phyloP scores from a whole-genome alignment of 306 rosid genomes.

The Gastrolobium bilobum region DNA sequence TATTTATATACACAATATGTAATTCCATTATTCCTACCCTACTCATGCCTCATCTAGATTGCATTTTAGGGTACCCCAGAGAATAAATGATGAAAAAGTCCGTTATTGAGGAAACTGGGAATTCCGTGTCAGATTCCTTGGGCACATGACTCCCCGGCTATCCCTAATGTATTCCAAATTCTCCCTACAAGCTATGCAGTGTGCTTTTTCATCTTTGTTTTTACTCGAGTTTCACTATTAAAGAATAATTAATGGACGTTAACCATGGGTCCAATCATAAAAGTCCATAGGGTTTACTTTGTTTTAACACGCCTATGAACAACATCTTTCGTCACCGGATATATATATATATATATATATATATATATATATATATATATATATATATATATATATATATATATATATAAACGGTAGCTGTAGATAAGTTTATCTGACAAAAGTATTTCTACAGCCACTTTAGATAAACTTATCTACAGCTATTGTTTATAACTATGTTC shows the following conservation, averaged over 20 bases:
- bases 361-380: no score
- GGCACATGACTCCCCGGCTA: conserved; percentile 43
- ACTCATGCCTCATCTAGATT: conserved; percentile 5
- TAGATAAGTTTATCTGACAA: no score
- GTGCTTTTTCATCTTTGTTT: background rate
- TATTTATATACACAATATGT: no score
- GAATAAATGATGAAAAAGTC: background rate
- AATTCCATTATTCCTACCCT: background rate
- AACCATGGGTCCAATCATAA: background rate
- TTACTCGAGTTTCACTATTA: conserved; percentile 1
- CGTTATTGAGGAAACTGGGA: conserved; percentile 35
- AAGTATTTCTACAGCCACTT: no score
- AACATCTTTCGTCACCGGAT: background rate
- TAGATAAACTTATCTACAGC: no score
- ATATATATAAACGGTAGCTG: no score
- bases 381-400: no score
- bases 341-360: no score
- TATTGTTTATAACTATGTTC: no score
- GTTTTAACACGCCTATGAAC: background rate
- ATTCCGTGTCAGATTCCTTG: conserved; percentile 33
- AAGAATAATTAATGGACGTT: conserved; percentile 27
- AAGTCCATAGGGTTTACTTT: background rate
- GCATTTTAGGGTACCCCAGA: background rate
- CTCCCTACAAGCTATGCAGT: conserved; percentile 10
- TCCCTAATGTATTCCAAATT: conserved; percentile 27